These are phyloP conservation scores for Rhodotorula paludigena DNA, from an alignment of 768 basidiomycete genomes.

Conservation along the genomic window DNA sequence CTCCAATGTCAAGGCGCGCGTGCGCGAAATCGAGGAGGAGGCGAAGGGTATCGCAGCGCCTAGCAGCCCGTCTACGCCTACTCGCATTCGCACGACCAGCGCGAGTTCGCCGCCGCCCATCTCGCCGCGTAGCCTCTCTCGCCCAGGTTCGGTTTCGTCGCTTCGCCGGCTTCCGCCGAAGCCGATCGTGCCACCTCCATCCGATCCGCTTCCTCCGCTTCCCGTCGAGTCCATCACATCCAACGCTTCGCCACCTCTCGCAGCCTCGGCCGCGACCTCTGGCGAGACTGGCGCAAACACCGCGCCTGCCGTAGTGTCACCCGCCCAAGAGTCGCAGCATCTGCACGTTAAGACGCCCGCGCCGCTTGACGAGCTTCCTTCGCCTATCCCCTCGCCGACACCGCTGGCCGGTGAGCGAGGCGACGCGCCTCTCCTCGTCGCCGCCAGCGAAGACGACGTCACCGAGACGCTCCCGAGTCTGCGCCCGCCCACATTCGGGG, in stretches of 20 bases:
- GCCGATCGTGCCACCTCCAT: not conserved
- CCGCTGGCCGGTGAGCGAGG: not conserved
- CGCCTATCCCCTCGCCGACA: conserved; percentile 4
- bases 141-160: not conserved
- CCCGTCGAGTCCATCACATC: not conserved
- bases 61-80: not conserved
- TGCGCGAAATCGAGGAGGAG: conserved; percentile 34
- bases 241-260: not conserved
- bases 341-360: conserved; percentile 12
- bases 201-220: not conserved
- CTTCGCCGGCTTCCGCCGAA: not conserved
- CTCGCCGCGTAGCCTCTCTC: not conserved
- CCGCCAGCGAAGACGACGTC: not conserved
- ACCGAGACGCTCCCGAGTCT: not conserved
- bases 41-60: not conserved
- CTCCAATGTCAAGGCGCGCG: conserved; percentile 31
- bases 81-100: not conserved
- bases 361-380: not conserved
- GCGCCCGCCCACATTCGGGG: not conserved
- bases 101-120: not conserved
- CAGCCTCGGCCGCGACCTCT: not conserved
- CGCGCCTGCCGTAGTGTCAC: not conserved
- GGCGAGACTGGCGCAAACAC: not conserved
- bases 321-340: conserved; percentile 15
- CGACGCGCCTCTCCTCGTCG: not conserved